These are phyloP conservation scores for Penicillium ochrochloron DNA, from an alignment of 495 filamentous ascomycete genomes.

Conservation along the genomic window DNA sequence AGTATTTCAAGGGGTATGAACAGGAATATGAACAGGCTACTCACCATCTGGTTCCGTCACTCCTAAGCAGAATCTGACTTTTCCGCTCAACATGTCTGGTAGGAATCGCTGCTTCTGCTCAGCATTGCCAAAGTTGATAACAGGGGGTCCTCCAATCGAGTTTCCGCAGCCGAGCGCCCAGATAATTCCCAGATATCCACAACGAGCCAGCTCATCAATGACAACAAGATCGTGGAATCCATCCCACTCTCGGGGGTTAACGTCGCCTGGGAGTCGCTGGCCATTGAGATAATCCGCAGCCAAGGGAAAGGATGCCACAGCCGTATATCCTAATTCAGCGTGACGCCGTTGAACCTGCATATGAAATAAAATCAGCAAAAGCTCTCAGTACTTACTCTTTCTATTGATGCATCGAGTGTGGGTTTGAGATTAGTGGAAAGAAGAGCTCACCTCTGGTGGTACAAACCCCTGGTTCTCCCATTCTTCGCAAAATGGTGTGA, in stretches of 20 bases:
- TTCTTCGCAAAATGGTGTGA: conserved; percentile 40
- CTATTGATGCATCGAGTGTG: not conserved
- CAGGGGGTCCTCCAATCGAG: conserved; percentile 51
- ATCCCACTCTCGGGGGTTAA: conserved; percentile 43
- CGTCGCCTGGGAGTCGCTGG: conserved; percentile 37
- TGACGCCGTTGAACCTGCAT: conserved; percentile 27
- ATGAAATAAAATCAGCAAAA: not conserved
- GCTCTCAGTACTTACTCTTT: not conserved
- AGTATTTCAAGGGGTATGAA: not conserved
- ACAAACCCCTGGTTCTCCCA: conserved; percentile 36
- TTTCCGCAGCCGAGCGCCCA: conserved; percentile 51
- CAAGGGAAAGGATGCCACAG: conserved; percentile 27
- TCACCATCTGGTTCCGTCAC: conserved; percentile 53
- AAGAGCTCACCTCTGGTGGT: conserved; percentile 25
- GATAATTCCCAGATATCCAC: conserved; percentile 42
- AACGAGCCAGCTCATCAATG: conserved; percentile 46
- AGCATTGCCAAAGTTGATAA: conserved; percentile 51
- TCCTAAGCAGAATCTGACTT: conserved; percentile 50
- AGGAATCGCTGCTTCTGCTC: conserved; percentile 50
- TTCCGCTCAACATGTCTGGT: conserved; percentile 45
- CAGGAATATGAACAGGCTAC: too few relatives aligned
- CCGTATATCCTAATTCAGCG: conserved; percentile 31
- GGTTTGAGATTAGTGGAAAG: not conserved
- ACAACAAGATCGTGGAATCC: conserved; percentile 46
- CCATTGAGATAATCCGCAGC: conserved; percentile 24